Percentiles rank a stretch among this genome's conserved stretches.
These are phyloP conservation scores for Penicillium rolfsii DNA, from an alignment of 2,329 filamentous ascomycete species.

Conservation along the genomic window DNA sequence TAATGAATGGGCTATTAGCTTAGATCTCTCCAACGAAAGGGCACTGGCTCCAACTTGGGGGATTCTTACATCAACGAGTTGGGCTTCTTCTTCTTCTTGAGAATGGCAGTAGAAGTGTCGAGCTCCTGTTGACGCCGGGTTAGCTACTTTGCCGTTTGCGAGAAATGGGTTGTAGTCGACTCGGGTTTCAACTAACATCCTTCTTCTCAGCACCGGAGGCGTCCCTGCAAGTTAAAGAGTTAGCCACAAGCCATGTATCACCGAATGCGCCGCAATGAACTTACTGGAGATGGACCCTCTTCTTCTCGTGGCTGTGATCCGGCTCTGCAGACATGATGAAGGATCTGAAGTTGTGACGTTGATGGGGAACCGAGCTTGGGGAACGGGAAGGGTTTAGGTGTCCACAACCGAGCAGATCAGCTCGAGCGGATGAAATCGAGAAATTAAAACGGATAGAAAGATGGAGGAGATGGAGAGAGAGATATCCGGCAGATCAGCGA, in stretches of 20 bases:
- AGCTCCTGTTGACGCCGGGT: constrained; percentile 64
- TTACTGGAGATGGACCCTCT: constrained; percentile 82
- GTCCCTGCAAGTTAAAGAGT: constrained; percentile 64
- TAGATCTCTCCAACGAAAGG: constrained; percentile 12
- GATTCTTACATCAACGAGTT: constrained; percentile 88
- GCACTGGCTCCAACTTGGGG: background rate
- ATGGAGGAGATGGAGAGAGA: constrained; percentile 20
- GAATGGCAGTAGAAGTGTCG: constrained; percentile 90
- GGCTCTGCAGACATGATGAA: constrained; percentile 72
- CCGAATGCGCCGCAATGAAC: constrained; percentile 39
- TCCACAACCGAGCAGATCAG: constrained; percentile 31
- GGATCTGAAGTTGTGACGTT: constrained; percentile 28
- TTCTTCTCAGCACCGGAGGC: constrained; percentile 85
- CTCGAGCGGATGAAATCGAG: constrained; percentile 23
- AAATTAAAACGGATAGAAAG: constrained; percentile 14
- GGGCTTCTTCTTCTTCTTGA: constrained; percentile 99
- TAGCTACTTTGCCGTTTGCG: constrained; percentile 35
- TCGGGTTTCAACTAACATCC: constrained; percentile 60
- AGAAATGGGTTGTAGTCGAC: constrained; percentile 16
- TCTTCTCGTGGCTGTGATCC: constrained; percentile 67
- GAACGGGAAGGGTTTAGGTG: constrained; percentile 22
- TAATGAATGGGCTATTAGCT: constrained; percentile 29
- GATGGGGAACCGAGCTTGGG: constrained; percentile 33
- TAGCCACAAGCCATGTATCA: constrained; percentile 39
- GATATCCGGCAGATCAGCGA: constrained; percentile 24